Evolutionary conservation across 1,139 yeast species (phyloP).

Genomic region (Tardiomyces depauwii): DNA sequence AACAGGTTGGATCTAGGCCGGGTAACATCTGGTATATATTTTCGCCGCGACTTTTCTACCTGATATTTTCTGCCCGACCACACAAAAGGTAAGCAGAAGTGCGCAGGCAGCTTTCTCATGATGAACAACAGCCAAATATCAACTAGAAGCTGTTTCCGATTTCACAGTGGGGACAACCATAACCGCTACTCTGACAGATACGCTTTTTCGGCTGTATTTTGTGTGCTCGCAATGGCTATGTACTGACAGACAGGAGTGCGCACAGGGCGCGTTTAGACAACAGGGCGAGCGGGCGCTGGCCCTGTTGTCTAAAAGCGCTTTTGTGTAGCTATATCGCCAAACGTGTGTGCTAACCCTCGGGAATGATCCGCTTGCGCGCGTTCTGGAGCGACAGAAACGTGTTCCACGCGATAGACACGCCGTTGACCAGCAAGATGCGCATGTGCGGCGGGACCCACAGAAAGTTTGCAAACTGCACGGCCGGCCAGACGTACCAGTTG

Average conservation of each 20-base stretch:
- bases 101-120: too few relatives aligned
- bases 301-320: background rate
- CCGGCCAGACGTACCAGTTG: conserved; percentile 86
- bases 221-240: background rate
- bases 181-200: conserved; percentile 20
- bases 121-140: conserved; percentile 6
- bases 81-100: too few relatives aligned
- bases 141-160: conserved; percentile 28
- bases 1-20: too few relatives aligned
- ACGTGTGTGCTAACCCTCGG: conserved; percentile 1
- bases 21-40: too few relatives aligned
- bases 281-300: background rate
- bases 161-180: conserved; percentile 21
- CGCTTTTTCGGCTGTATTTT: conserved; percentile 6
- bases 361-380: conserved; percentile 4
- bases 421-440: conserved; percentile 57
- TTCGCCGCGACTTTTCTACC: too few relatives aligned
- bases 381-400: conserved; percentile 56
- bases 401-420: conserved; percentile 77
- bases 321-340: background rate
- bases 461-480: conserved; percentile 65
- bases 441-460: conserved; percentile 57
- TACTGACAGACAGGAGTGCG: background rate
- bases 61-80: too few relatives aligned
- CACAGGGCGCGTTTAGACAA: background rate